Conservation (phyloP, 768 basidiomycete species). For the Sporobolomyces roseus region DNA sequence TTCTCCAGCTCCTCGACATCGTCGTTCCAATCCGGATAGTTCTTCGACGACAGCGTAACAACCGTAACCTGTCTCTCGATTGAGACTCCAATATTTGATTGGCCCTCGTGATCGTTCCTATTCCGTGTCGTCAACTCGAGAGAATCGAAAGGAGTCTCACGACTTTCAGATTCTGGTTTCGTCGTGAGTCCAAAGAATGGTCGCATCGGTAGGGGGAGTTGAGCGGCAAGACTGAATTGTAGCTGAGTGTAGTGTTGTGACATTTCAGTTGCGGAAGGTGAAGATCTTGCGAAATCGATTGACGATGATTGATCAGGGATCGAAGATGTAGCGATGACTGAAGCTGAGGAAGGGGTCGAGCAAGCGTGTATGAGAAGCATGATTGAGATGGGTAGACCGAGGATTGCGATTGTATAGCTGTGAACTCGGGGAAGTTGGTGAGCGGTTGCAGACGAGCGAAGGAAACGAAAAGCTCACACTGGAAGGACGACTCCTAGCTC, state of each 20-base stretch:
- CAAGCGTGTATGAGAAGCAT: conserved; percentile 2
- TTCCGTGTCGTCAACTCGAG: conserved; percentile 1
- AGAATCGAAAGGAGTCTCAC: neutral
- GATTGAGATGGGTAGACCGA: conserved; percentile 5
- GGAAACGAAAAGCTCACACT: neutral
- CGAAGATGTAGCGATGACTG: neutral
- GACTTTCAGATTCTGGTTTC: neutral
- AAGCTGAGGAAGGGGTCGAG: neutral
- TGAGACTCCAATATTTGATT: neutral
- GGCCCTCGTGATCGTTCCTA: neutral
- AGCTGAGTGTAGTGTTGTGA: conserved; percentile 1
- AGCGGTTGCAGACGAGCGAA: neutral
- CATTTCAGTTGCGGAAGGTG: neutral
- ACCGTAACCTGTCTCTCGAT: conserved; percentile 4
- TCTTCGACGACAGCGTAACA: neutral
- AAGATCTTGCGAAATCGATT: neutral
- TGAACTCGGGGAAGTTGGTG: no score
- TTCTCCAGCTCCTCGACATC: neutral
- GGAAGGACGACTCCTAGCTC: conserved; percentile 5
- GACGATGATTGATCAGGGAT: neutral
- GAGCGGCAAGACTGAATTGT: conserved; percentile 5
- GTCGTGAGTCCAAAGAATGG: neutral
- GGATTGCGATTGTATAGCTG: conserved; percentile 5
- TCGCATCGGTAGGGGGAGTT: neutral
- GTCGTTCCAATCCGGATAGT: neutral